Percentiles rank a stretch among this genome's conserved stretches.
phyloP scores from a whole-genome alignment of 129 eudicot species.

The Silybum marianum region DNA sequence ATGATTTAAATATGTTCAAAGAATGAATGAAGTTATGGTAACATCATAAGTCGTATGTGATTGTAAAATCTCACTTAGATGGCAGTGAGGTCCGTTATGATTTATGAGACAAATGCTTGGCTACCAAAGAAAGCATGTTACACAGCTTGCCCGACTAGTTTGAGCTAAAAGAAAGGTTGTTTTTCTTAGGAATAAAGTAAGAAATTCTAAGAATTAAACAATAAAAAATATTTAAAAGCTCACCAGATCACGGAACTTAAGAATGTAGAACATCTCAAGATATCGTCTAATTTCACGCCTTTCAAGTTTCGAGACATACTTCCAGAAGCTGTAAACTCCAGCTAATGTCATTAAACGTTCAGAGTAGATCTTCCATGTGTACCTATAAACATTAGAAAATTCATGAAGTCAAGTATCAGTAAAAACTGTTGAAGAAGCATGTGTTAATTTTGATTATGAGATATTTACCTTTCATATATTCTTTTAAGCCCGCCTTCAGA shows the following conservation, averaged over 20 bases:
- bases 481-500: conserved; percentile 76
- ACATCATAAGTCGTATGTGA: background rate
- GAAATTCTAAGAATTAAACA: background rate
- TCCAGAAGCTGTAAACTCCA: conserved; percentile 98
- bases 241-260: conserved; percentile 91
- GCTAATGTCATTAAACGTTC: conserved; percentile 92
- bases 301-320: conserved; percentile 87
- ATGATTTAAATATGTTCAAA: too few relatives aligned
- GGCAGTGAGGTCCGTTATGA: too few relatives aligned
- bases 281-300: conserved; percentile 92
- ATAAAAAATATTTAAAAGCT: conserved; percentile 27
- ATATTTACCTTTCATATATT: conserved; percentile 62
- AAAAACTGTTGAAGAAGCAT: conserved; percentile 1
- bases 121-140: background rate
- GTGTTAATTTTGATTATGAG: background rate
- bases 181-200: background rate
- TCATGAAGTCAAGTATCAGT: conserved; percentile 13
- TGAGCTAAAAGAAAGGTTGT: background rate
- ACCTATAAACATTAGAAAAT: conserved; percentile 54
- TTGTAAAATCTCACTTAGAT: background rate
- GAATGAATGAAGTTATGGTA: background rate
- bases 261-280: conserved; percentile 98
- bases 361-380: conserved; percentile 95
- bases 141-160: too few relatives aligned
- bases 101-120: too few relatives aligned